Evolutionary conservation across 495 filamentous ascomycete genomes (phyloP), one percentile per base, ranked within the genome.

Genomic region (Penicillium cosmopolitanum): DNA sequence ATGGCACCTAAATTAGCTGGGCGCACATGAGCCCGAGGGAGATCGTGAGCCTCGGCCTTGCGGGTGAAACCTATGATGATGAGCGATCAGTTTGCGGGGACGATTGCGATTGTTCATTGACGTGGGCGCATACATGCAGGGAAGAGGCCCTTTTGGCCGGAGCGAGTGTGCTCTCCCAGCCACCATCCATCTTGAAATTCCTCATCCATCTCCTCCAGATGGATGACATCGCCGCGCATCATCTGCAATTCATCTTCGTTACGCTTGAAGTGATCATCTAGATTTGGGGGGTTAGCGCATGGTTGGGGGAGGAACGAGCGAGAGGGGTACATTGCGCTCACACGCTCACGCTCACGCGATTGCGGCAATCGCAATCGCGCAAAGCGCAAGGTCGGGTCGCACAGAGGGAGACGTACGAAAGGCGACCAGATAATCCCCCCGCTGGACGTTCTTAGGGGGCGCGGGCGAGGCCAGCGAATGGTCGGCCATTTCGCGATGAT

Each of bases 141-240:
- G 71, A 97, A 96, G 34, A 97, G 83, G 46, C 93, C 93, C 48
- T 82, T 94, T 61, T 85, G 85, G 35, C 84, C 86, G 66, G 87
- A 92, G 50, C 82, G 77, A 62, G 88, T 59, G 72, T 96, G 91
- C 68, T 87, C 87, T 28, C 96, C 96, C 62, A 97, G 74, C 76
- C 91, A 99, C 96, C 96, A 99, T 54, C 95, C 96, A 78, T 99
- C 96, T 51, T 90, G 90, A 73, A 97, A 99, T 65, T 96, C 96
- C 71, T 98, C 94, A 73, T 98, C 94, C 60, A 96, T 85, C 71
- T 98, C 95, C 42, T 97, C 85, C 56, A 99, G 77, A 76, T 96
- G 88, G 53, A 99, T 91, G 33, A 89, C 88, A 66, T 97, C 93
- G 58, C 92, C 92, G 62, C 92, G 95, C 35, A 82, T 78, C 65